phyloP scores from a whole-genome alignment of 139 green algal species.

The Microglena sp. region DNA sequence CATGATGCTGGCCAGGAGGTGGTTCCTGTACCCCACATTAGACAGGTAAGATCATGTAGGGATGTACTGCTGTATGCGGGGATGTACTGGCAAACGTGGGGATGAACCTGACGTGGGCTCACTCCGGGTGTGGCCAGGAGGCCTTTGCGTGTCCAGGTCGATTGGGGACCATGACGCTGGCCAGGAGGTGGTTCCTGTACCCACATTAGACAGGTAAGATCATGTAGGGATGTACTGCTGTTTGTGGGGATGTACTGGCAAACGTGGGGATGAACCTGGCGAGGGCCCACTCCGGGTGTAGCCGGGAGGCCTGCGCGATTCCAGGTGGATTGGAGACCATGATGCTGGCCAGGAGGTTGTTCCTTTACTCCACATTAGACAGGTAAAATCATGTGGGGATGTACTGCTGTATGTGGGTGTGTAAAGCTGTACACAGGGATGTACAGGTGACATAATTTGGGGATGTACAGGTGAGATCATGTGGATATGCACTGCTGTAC shows the following conservation, averaged over 20 bases:
- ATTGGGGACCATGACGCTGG: slow-evolving; percentile 86
- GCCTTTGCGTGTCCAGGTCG: slow-evolving; percentile 71
- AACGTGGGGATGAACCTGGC: slow-evolving; percentile 52
- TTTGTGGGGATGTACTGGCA: no score
- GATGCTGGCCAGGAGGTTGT: slow-evolving; percentile 68
- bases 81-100: no score
- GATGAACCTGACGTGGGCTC: slow-evolving; percentile 70
- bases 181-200: slow-evolving; percentile 58
- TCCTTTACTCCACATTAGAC: no score
- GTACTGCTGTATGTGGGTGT: no score
- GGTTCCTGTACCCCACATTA: slow-evolving; percentile 73
- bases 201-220: slow-evolving; percentile 77
- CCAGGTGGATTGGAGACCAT: slow-evolving; percentile 74
- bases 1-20: slow-evolving; percentile 73
- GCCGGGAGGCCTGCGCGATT: slow-evolving; percentile 84
- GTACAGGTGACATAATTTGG: no score
- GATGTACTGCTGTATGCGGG: no score
- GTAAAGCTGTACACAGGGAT: no score
- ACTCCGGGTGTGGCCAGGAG: slow-evolving; percentile 83
- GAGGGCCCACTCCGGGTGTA: slow-evolving; percentile 81
- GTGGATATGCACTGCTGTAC: no score
- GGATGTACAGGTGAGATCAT: no score
- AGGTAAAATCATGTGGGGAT: no score
- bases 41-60: slow-evolving; percentile 65
- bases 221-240: no score